These are phyloP conservation scores for Podospora tetraspora DNA, from an alignment of 495 filamentous ascomycete genomes.

Conservation along the genomic window DNA sequence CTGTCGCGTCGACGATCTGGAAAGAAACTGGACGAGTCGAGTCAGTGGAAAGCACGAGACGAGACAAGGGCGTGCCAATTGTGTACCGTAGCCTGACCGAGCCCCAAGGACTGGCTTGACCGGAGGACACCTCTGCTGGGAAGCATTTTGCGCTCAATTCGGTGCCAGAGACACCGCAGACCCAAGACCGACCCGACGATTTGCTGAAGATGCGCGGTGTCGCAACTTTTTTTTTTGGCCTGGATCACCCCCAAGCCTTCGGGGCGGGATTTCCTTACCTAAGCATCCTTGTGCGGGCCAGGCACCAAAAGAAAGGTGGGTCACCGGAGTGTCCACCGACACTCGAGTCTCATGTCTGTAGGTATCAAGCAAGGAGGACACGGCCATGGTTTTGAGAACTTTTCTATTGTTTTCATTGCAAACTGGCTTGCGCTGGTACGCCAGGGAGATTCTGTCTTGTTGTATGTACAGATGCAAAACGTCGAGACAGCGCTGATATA, in stretches of 20 bases:
- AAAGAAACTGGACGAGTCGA: constrained; percentile 15
- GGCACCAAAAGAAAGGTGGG: background rate
- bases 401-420: background rate
- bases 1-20: constrained; percentile 18
- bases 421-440: background rate
- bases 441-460: background rate
- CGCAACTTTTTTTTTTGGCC: constrained; percentile 14
- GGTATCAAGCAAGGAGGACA: background rate
- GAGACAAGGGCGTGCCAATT: background rate
- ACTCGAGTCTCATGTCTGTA: too few species aligned
- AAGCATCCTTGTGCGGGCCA: background rate
- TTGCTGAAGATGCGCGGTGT: background rate
- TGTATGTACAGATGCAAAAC: constrained; percentile 17
- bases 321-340: background rate
- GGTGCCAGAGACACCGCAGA: background rate
- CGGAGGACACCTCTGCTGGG: constrained; percentile 48
- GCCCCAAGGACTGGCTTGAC: constrained; percentile 37
- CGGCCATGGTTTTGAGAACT: background rate
- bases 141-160: constrained; percentile 39
- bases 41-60: constrained; percentile 5
- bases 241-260: background rate
- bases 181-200: background rate
- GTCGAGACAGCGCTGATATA: background rate
- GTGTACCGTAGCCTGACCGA: constrained; percentile 30
- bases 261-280: background rate